Base-by-base conservation (phyloP, 805 yeast genomes). In the Starmerella ratchasimensis region DNA sequence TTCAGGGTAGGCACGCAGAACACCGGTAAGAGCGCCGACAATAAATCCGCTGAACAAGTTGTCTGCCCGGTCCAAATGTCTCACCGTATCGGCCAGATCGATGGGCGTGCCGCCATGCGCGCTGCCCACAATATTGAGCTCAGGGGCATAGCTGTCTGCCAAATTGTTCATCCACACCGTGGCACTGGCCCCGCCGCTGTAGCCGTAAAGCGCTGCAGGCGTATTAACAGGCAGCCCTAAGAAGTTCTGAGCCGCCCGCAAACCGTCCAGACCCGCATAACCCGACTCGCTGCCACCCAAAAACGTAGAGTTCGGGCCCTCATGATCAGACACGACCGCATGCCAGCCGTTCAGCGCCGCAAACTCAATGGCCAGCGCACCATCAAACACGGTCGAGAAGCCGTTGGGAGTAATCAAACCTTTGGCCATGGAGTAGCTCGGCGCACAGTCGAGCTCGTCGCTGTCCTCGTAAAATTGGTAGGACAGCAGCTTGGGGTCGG, bases 131-230 rank as follows among this genome's bases (percentile, higher is more conserved):
- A 54, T 36, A 32, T 42, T 37, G 31, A 54, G 39, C 8, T 54
- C 56, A 6, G 56, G 53, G 1, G 58, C 57, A 34, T 53, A 52
- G 10, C 41, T 11, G 3, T 38, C 40, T 14, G 41, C 50, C 28
- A 52, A 44, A 31, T 48, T 45, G 3, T 50, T 51, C 26, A 56
- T 55, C 56, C 55, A 52, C 6, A 52, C 57, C 7, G 53, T 26
- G 13, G 57, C 57, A 23, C 25, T 30, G 3, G 40, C 43, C 10
- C 43, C 43, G 3, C 45, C 45, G 30, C 45, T 42, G 21, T 42
- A 42, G 9, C 45, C 45, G 14, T 25, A 33, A 8, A 42, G 33
- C 11, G 31, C 37, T 11, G 31, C 34, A 2, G 39, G 37, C 3
- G 38, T 31, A 8, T 31, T 24, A 2, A 6, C 4, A n/a, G 15